Evolutionary conservation across 2,329 filamentous ascomycete species (phyloP), one percentile per base, ranked within the genome.

Genomic region (Teratosphaeria pseudoeucalypti): DNA sequence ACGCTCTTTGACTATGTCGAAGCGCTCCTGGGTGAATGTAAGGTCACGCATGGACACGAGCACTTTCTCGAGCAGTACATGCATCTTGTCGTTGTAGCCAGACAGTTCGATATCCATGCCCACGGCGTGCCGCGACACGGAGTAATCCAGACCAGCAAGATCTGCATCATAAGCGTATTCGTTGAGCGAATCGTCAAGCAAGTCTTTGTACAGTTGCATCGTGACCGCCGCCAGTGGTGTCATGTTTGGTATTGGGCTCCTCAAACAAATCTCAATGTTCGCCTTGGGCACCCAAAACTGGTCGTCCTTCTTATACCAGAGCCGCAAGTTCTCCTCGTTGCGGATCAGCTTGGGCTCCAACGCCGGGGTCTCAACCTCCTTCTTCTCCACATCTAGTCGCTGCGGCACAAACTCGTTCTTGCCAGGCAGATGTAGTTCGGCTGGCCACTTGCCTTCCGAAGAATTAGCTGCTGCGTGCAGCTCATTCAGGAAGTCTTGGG

Each of bases 251-350:
- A 95, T 75, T 0, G 91, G 88, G 61, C 87, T 95, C 67, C 86
- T 84, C 65, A 95, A 81, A 66, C 86, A 90, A 64, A 96, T 84
- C 64, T 91, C 83, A 19, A 97, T 78, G 61, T 91, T 94, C 3
- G 90, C 94, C 73, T 95, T 96, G 9, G 94, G 94, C 10, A 97
- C 94, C 92, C 92, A 97, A 75, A 97, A 99, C 0, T 87, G 91
- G 67, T 99, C 94, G 68, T 99, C 94, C 76, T 97, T 97, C 79
- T 99, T 99, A 79, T 86, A 96, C 94, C 94, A 99, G 2, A 90
- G 87, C 34, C 92, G 85, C 0, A 89, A 85, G 37, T 85, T 78
- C 6, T 86, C 81, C 65, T 96, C 92, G 67, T 95, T 91, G 65
- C 92, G 86, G 63, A 99, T 87, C 27, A 99, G 79, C 62, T 86